These are phyloP conservation scores for Ceraceosorus guamensis DNA, from an alignment of 1,284 basidiomycete genomes.

Conservation along the genomic window DNA sequence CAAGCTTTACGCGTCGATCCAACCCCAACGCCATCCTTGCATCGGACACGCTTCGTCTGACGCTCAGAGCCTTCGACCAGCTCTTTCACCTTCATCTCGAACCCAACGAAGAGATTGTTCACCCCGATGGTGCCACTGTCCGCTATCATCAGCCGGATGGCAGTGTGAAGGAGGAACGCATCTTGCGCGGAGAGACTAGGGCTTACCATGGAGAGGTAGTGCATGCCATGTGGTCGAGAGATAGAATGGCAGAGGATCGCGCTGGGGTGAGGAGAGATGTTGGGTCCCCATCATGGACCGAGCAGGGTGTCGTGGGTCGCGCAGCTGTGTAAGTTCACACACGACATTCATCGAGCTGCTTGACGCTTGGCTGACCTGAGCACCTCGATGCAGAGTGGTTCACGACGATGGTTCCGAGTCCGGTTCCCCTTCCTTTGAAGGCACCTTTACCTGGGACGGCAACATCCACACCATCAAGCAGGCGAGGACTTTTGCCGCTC, in stretches of 20 bases:
- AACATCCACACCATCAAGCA: constrained; percentile 32
- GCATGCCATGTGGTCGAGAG: constrained; percentile 17
- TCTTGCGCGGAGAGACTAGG: constrained; percentile 26
- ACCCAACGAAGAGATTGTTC: constrained; percentile 32
- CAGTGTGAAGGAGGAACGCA: constrained; percentile 15
- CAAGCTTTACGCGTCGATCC: background rate
- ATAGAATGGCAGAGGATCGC: constrained; percentile 27
- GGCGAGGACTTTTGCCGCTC: constrained; percentile 18
- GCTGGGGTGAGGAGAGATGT: constrained; percentile 26
- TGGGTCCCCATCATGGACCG: constrained; percentile 11
- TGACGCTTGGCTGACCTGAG: background rate
- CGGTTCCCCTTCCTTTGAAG: constrained; percentile 26
- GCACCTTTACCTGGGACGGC: constrained; percentile 35
- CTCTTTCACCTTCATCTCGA: constrained; percentile 32
- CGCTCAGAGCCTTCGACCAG: constrained; percentile 35
- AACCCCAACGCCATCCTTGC: background rate
- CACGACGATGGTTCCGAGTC: constrained; percentile 30
- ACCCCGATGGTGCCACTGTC: constrained; percentile 32
- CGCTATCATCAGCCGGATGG: constrained; percentile 20
- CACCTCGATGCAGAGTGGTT: constrained; percentile 21
- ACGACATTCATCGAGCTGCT: background rate
- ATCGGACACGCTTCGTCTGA: constrained; percentile 23
- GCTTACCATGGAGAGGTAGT: constrained; percentile 41
- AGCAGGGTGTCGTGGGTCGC: constrained; percentile 28
- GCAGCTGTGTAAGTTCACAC: constrained; percentile 24